Percentiles rank a stretch among this genome's conserved stretches.
phyloP scores from a whole-genome alignment of 2,329 filamentous ascomycete genomes.

The Trichoderma sp. region DNA sequence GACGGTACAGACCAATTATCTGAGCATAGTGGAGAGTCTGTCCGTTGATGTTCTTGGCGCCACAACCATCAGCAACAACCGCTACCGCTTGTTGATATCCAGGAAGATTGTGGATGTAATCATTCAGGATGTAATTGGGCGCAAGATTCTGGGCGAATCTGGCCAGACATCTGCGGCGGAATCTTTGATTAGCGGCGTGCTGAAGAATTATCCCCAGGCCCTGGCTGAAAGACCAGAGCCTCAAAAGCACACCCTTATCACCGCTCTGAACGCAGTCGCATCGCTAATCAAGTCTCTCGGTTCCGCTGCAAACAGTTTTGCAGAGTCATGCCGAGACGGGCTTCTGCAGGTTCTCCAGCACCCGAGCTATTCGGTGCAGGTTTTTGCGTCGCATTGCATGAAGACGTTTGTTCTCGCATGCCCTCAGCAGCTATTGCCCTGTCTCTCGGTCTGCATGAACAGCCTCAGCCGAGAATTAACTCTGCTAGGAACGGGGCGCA shows the following conservation, averaged over 20 bases:
- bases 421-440: slow-evolving; percentile 85
- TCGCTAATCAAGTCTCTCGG: slow-evolving; percentile 78
- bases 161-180: slow-evolving; percentile 82
- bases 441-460: slow-evolving; percentile 94
- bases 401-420: slow-evolving; percentile 86
- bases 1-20: slow-evolving; percentile 79
- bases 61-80: slow-evolving; percentile 72
- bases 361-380: slow-evolving; percentile 92
- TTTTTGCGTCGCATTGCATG: slow-evolving; percentile 82
- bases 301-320: slow-evolving; percentile 74
- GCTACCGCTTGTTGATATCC: slow-evolving; percentile 82
- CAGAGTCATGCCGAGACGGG: slow-evolving; percentile 81
- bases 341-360: slow-evolving; percentile 89
- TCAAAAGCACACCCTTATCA: slow-evolving; percentile 79
- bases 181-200: slow-evolving; percentile 77
- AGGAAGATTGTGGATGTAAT: slow-evolving; percentile 81
- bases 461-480: slow-evolving; percentile 84
- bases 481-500: slow-evolving; percentile 69
- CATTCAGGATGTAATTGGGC: slow-evolving; percentile 78
- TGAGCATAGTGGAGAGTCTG: slow-evolving; percentile 76
- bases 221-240: slow-evolving; percentile 86
- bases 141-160: slow-evolving; percentile 80
- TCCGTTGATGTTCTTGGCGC: slow-evolving; percentile 78
- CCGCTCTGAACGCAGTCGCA: slow-evolving; percentile 73
- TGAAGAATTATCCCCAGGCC: slow-evolving; percentile 92